phyloP scores from a whole-genome alignment of 2,329 filamentous ascomycete genomes.

The Botrytis galanthina region DNA sequence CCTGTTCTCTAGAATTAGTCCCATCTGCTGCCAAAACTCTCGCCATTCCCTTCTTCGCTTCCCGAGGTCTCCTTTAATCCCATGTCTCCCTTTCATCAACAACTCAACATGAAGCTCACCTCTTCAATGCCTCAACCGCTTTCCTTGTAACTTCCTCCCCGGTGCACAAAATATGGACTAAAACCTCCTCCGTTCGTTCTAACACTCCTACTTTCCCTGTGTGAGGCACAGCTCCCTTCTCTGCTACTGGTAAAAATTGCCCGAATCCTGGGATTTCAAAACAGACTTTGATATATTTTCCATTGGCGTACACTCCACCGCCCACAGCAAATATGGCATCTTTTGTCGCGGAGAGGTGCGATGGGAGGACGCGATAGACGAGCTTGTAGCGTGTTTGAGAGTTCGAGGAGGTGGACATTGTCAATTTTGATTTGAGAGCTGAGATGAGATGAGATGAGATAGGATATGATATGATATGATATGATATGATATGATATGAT shows the following conservation, averaged over 20 bases:
- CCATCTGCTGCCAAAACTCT: neutral
- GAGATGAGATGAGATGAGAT: neutral
- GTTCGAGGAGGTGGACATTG: neutral
- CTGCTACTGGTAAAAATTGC: conserved; percentile 62
- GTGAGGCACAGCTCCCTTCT: conserved; percentile 56
- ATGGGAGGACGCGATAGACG: conserved; percentile 50
- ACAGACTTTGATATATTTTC: conserved; percentile 54
- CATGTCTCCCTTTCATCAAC: neutral
- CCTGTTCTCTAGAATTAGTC: conserved; percentile 24
- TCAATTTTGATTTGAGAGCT: neutral
- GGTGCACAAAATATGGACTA: conserved; percentile 61
- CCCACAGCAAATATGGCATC: conserved; percentile 55
- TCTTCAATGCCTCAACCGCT: conserved; percentile 62
- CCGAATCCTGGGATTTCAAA: conserved; percentile 54
- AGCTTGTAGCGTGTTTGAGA: conserved; percentile 40
- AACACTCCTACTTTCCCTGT: conserved; percentile 57
- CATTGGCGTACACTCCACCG: conserved; percentile 51
- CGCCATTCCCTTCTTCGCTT: neutral
- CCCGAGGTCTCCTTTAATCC: neutral
- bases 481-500: too few species aligned
- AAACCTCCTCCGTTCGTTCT: conserved; percentile 58
- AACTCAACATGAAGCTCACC: conserved; percentile 45
- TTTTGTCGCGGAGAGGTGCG: conserved; percentile 49
- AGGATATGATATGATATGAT: too few species aligned
- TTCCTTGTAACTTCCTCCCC: conserved; percentile 54